A percentile compares a stretch with the other conserved stretches of the same genome.
These are phyloP conservation scores for Diaporthe caulivora DNA, from an alignment of 2,329 filamentous ascomycete genomes.

Conservation along the genomic window DNA sequence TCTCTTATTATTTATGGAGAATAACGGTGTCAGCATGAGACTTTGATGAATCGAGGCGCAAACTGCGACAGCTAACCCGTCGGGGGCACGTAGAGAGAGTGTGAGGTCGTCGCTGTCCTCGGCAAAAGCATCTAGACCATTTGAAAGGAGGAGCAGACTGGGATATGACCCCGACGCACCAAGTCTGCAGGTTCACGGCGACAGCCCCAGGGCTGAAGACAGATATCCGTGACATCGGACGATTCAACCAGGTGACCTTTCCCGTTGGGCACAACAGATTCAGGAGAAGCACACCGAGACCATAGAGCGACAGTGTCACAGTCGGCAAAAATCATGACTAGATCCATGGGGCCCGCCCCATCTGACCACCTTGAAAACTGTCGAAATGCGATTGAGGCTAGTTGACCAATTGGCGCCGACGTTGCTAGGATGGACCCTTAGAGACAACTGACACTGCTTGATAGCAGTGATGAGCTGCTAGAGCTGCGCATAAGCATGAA, in stretches of 20 bases:
- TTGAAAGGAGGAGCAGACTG: background rate
- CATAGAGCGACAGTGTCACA: background rate
- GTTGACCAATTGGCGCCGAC: background rate
- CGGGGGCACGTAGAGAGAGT: fast-evolving
- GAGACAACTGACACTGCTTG: background rate
- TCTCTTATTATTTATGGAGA: background rate
- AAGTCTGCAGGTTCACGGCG: background rate
- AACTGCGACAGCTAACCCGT: background rate
- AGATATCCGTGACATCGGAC: background rate
- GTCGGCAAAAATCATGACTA: background rate
- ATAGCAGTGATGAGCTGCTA: background rate
- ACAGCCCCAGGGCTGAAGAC: background rate
- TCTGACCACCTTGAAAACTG: background rate
- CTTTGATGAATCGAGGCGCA: background rate
- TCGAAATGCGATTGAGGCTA: constrained; percentile 2
- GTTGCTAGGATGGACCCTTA: background rate
- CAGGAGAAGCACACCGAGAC: background rate
- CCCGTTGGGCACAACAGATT: background rate
- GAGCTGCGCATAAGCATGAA: too few relatives aligned
- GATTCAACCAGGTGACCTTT: background rate
- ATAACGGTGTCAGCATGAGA: background rate
- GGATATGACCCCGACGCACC: background rate
- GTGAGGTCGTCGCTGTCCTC: background rate
- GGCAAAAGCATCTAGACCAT: background rate
- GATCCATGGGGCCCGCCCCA: too few relatives aligned